Evolutionary conservation across 2,329 filamentous ascomycete genomes (phyloP).

Genomic region (Celoporthe dispersa): DNA sequence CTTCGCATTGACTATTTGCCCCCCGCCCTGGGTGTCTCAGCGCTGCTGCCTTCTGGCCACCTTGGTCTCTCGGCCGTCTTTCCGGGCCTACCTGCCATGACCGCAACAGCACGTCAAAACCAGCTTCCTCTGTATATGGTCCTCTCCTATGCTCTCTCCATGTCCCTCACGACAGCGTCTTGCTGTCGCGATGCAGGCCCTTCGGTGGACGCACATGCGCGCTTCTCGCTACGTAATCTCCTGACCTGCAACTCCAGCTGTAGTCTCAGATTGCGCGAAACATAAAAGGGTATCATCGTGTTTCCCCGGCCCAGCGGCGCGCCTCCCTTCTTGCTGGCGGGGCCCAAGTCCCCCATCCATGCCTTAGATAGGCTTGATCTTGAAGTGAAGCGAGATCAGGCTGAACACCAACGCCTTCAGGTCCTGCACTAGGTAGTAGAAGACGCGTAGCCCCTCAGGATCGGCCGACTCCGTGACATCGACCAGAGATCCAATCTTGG

Average conservation of each 20-base stretch:
- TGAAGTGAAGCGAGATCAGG: conserved; percentile 95
- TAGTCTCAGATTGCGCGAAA: conserved; percentile 3
- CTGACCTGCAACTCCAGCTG: background rate
- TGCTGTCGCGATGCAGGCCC: background rate
- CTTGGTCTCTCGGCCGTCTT: background rate
- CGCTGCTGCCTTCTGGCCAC: background rate
- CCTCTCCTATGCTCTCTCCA: background rate
- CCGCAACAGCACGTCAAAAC: background rate
- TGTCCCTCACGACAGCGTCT: background rate
- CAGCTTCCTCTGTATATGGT: background rate
- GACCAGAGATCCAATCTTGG: conserved; percentile 95
- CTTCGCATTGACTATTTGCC: background rate
- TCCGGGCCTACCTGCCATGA: background rate
- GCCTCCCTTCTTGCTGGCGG: background rate
- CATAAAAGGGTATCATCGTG: conserved; percentile 23
- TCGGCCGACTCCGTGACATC: conserved; percentile 96
- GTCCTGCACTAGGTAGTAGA: conserved; percentile 98
- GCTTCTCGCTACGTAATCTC: background rate
- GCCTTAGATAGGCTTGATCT: conserved; percentile 79
- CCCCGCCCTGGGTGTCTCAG: background rate
- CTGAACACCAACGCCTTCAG: conserved; percentile 97
- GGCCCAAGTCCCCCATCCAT: background rate
- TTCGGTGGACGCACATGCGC: background rate
- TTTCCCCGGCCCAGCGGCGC: background rate
- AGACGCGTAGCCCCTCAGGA: conserved; percentile 92